phyloP scores from a whole-genome alignment of 2,329 filamentous ascomycete genomes.

The Blastomyces gilchristii region DNA sequence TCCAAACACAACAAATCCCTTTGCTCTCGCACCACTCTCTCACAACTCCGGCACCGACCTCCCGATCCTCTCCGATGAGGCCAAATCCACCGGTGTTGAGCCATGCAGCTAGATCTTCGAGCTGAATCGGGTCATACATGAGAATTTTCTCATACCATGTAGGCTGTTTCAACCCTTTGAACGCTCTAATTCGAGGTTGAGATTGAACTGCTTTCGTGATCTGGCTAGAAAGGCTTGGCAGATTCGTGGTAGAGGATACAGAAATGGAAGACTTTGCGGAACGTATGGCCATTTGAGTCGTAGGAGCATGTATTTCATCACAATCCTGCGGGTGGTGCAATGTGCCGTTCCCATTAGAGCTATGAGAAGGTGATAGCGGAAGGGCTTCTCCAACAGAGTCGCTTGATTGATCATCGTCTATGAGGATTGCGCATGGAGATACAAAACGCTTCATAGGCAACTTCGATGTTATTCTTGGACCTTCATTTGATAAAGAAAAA shows the following conservation, averaged over 20 bases:
- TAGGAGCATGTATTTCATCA: neutral
- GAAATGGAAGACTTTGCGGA: neutral
- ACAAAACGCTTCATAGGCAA: neutral
- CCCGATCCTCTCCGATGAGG: constrained; percentile 53
- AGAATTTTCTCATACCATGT: constrained; percentile 91
- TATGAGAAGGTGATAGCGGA: neutral
- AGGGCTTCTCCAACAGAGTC: neutral
- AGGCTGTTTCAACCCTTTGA: constrained; percentile 33
- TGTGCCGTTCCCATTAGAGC: neutral
- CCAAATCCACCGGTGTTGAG: constrained; percentile 62
- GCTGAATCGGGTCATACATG: constrained; percentile 78
- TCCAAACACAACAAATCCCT: constrained; percentile 75
- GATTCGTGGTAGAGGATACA: constrained; percentile 17
- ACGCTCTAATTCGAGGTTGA: constrained; percentile 26
- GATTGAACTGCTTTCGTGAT: constrained; percentile 42
- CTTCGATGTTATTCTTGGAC: neutral
- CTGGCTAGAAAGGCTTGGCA: constrained; percentile 33
- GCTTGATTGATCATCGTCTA: neutral
- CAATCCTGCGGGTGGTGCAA: neutral
- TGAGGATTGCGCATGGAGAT: neutral
- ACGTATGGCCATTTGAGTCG: constrained; percentile 17
- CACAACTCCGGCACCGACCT: constrained; percentile 55
- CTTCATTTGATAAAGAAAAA: neutral
- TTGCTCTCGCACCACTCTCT: constrained; percentile 85
- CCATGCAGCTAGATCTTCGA: constrained; percentile 78